A percentile compares a stretch with the other conserved stretches of the same genome.
Conservation (phyloP, 1,284 basidiomycete genomes). For the Fomitiporia mediterranea region DNA sequence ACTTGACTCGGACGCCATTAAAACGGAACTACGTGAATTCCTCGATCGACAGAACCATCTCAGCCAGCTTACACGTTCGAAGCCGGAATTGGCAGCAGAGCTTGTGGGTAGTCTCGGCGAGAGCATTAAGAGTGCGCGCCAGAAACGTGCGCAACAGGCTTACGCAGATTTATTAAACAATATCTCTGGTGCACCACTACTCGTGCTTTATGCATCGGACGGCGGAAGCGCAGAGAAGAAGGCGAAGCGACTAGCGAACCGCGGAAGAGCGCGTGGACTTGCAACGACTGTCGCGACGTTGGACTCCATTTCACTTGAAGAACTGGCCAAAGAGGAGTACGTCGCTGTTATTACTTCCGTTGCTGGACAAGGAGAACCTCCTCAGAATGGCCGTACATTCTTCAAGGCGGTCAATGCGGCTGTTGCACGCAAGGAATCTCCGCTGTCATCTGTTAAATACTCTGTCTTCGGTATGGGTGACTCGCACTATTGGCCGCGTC, state of each 20-base stretch:
- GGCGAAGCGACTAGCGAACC: conserved; percentile 81
- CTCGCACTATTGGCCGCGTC: conserved; percentile 98
- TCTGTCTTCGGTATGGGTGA: conserved; percentile 96
- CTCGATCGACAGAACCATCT: conserved; percentile 96
- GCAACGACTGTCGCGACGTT: conserved; percentile 69
- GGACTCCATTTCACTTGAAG: conserved; percentile 76
- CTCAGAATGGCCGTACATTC: conserved; percentile 91
- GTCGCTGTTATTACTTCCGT: conserved; percentile 89
- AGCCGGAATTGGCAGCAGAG: conserved; percentile 79
- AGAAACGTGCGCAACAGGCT: conserved; percentile 78
- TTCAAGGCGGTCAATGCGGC: conserved; percentile 83
- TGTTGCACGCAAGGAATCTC: conserved; percentile 48
- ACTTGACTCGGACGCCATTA: conserved; percentile 91
- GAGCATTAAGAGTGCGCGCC: conserved; percentile 80
- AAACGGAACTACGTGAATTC: conserved; percentile 93
- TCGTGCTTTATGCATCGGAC: conserved; percentile 91
- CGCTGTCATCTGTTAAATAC: conserved; percentile 63
- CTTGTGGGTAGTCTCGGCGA: conserved; percentile 84
- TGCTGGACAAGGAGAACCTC: conserved; percentile 99
- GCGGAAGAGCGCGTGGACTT: conserved; percentile 84
- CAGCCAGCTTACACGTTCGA: conserved; percentile 82
- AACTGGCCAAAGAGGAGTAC: conserved; percentile 73
- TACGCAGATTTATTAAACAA: conserved; percentile 83
- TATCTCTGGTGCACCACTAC: conserved; percentile 86
- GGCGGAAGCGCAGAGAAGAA: conserved; percentile 94